phyloP scores from a whole-genome alignment of 345 rosid genomes.

The Nephelium lappaceum region DNA sequence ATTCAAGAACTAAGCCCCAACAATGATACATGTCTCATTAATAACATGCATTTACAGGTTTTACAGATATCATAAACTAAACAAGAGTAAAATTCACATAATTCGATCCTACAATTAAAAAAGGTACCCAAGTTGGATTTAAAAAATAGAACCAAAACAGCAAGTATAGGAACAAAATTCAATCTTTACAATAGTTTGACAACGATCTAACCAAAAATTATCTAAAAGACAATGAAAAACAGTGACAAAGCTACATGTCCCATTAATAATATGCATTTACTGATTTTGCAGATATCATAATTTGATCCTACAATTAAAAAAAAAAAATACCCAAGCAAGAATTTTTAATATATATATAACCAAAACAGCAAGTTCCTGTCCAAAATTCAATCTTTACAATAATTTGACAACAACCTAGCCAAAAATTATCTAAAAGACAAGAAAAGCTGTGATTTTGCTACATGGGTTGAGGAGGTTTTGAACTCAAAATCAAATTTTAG shows the following conservation, averaged over 20 bases:
- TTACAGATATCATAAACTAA: not conserved
- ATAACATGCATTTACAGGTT: not conserved
- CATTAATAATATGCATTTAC: not conserved
- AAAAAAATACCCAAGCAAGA: too few relatives aligned
- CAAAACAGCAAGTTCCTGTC: not conserved
- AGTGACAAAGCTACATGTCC: not conserved
- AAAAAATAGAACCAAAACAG: too few relatives aligned
- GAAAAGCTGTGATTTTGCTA: not conserved
- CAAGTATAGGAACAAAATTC: too few relatives aligned
- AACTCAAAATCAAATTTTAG: not conserved
- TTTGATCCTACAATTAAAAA: too few relatives aligned
- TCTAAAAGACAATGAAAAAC: too few relatives aligned
- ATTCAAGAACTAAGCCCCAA: constrained; percentile 15
- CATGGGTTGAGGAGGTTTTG: not conserved
- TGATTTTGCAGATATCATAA: not conserved
- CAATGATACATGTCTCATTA: not conserved
- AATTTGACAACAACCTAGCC: not conserved
- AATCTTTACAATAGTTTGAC: too few relatives aligned
- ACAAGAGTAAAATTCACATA: not conserved
- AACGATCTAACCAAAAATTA: too few relatives aligned
- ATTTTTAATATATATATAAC: not conserved
- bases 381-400: not conserved
- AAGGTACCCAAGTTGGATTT: not conserved
- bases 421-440: not conserved
- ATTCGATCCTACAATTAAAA: not conserved